Conservation (phyloP, 176 grass and related monocot genomes). For the Musa itinerans region DNA sequence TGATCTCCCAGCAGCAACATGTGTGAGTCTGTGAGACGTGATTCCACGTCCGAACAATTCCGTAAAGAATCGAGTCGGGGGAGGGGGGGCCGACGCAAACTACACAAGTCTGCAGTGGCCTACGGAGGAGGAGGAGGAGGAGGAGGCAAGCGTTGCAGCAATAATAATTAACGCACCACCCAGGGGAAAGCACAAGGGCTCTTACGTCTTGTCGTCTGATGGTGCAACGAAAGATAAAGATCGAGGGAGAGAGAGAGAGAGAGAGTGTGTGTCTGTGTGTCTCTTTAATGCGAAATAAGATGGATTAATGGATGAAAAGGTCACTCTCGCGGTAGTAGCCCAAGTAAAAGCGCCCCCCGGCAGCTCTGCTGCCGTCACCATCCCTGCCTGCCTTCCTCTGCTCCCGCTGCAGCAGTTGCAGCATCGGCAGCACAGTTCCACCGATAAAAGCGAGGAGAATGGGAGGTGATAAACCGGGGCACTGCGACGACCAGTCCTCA, state of each 20-base stretch:
- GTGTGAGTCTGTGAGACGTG: background rate
- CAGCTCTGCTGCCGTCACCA: slow-evolving; percentile 8
- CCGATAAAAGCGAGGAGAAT: slow-evolving; percentile 56
- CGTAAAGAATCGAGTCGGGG: background rate
- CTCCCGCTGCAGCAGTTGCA: slow-evolving; percentile 19
- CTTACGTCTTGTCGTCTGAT: slow-evolving; percentile 21
- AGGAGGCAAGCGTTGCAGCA: background rate
- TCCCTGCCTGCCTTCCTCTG: background rate
- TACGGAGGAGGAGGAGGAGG: background rate
- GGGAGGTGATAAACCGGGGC: slow-evolving; percentile 5
- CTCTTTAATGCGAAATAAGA: slow-evolving; percentile 4
- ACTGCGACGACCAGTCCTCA: background rate
- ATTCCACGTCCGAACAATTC: slow-evolving; percentile 8
- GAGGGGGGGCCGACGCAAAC: background rate
- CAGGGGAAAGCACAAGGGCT: slow-evolving; percentile 13
- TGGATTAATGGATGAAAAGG: background rate
- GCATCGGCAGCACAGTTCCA: slow-evolving; percentile 22
- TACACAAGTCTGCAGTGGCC: background rate
- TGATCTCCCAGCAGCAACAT: too few species aligned
- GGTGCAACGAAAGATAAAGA: background rate
- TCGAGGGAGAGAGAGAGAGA: background rate
- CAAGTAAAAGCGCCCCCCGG: background rate
- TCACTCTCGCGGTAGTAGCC: background rate
- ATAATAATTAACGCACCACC: slow-evolving; percentile 4
- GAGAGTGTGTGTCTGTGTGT: too few species aligned